Conservation (phyloP, 768 basidiomycete genomes). For the Cystobasidium tubakii region DNA sequence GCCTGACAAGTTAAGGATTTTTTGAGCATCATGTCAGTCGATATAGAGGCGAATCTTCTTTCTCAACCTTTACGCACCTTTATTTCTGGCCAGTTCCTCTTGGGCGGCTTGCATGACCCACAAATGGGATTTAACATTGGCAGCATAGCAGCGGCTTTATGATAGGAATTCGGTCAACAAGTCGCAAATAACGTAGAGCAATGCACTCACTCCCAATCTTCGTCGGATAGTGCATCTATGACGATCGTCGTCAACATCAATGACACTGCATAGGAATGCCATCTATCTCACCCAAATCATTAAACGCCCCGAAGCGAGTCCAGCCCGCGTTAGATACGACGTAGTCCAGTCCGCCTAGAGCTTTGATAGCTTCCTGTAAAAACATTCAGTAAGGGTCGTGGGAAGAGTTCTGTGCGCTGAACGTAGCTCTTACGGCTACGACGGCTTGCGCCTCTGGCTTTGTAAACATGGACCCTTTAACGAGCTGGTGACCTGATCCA, state of each 20-base stretch:
- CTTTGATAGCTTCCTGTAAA: background rate
- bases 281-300: background rate
- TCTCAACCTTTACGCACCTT: too few species aligned
- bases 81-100: slow-evolving; percentile 2
- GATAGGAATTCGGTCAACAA: background rate
- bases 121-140: slow-evolving; percentile 18
- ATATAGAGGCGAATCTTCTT: too few species aligned
- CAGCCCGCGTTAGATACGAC: slow-evolving; percentile 19
- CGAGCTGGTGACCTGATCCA: slow-evolving; percentile 16
- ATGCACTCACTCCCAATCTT: slow-evolving; percentile 9
- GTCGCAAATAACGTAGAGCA: background rate
- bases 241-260: too few species aligned
- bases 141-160: slow-evolving; percentile 17
- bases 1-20: background rate
- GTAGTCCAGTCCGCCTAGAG: slow-evolving; percentile 4
- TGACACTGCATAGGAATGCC: background rate
- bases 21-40: too few species aligned
- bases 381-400: background rate
- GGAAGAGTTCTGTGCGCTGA: background rate
- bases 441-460: background rate
- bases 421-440: background rate
- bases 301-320: slow-evolving; percentile 9
- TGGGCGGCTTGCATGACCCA: slow-evolving; percentile 18
- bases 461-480: background rate
- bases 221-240: slow-evolving; percentile 1